Percentiles rank a stretch among this genome's conserved stretches.
phyloP scores from a whole-genome alignment of 495 filamentous ascomycete genomes.

The Xylaria acuta region DNA sequence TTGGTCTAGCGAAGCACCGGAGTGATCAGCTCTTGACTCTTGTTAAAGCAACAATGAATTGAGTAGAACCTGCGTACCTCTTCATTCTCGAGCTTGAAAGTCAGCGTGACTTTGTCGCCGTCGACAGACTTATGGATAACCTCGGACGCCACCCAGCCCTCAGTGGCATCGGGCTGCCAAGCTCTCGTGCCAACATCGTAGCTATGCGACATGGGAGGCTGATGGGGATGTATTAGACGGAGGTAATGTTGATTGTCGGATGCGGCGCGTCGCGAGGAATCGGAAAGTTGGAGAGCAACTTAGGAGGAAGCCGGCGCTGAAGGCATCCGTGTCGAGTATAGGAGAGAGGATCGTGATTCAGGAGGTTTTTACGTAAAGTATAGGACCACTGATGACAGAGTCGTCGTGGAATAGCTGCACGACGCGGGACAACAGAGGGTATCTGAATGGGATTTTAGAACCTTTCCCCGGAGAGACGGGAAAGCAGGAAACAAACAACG shows the following conservation, averaged over 20 bases:
- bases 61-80: conserved; percentile 67
- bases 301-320: conserved; percentile 32
- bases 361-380: conserved; percentile 27
- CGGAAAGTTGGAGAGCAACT: conserved; percentile 27
- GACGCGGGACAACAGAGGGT: conserved; percentile 25
- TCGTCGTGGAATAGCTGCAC: conserved; percentile 14
- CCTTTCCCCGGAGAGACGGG: conserved; percentile 19
- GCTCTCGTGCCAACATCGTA: conserved; percentile 98
- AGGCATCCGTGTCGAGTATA: conserved; percentile 40
- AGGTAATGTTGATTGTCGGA: conserved; percentile 24
- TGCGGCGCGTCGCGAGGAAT: conserved; percentile 34
- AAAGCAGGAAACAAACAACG: conserved; percentile 23
- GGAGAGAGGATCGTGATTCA: conserved; percentile 21
- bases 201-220: conserved; percentile 81
- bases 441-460: conserved; percentile 24
- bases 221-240: conserved; percentile 25
- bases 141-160: conserved; percentile 97
- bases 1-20: conserved; percentile 62
- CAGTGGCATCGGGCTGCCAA: conserved; percentile 94
- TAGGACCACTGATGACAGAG: conserved; percentile 26
- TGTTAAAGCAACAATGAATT: conserved; percentile 30
- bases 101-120: conserved; percentile 83
- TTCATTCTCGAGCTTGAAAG: conserved; percentile 88
- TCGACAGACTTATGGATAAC: conserved; percentile 84
- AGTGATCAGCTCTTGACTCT: conserved; percentile 8